Percentiles rank a stretch among this genome's conserved stretches.
These are phyloP conservation scores for Kluyveromyces dobzhanskii DNA, from an alignment of 805 yeast species.

Conservation along the genomic window DNA sequence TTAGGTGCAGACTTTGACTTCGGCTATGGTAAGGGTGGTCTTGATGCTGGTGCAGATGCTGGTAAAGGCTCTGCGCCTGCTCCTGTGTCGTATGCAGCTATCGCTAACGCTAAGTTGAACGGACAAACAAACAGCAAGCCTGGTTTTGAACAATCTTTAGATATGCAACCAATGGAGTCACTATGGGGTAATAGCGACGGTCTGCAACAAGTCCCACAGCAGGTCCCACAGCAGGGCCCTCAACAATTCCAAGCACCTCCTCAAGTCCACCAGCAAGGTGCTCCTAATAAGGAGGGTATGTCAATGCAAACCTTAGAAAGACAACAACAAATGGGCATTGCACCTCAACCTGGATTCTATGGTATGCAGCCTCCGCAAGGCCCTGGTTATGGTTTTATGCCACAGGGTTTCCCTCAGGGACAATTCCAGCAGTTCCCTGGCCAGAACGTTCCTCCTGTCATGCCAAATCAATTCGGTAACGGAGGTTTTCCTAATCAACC, in stretches of 20 bases:
- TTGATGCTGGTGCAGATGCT: slow-evolving; percentile 2
- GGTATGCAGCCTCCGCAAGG: slow-evolving; percentile 13
- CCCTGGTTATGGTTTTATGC: slow-evolving; percentile 21
- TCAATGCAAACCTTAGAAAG: slow-evolving; percentile 85
- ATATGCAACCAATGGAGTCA: slow-evolving; percentile 62
- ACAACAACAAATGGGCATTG: slow-evolving; percentile 26
- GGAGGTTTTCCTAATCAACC: slow-evolving; percentile 3
- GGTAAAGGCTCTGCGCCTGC: slow-evolving; percentile 2
- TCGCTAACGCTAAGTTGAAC: slow-evolving; percentile 31
- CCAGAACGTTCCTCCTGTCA: slow-evolving; percentile 4
- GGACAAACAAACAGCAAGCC: slow-evolving; percentile 1
- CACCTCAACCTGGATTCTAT: slow-evolving; percentile 20
- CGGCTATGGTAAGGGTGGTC: slow-evolving; percentile 21
- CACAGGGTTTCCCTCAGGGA: slow-evolving; percentile 24
- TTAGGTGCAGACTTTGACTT: slow-evolving; percentile 31
- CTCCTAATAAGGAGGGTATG: slow-evolving; percentile 32
- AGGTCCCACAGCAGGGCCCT: slow-evolving; percentile 15
- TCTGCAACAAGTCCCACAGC: slow-evolving; percentile 5
- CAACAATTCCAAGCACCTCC: slow-evolving; percentile 28
- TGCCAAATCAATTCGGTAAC: slow-evolving; percentile 6
- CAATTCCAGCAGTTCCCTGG: slow-evolving; percentile 5
- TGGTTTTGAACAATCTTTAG: slow-evolving; percentile 18
- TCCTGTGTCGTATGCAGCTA: slow-evolving; percentile 26
- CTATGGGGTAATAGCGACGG: slow-evolving; percentile 42
- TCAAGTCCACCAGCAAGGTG: slow-evolving; percentile 11